Conservation (phyloP, 176 grass and related monocot genomes). For the Musa schizocarpa region DNA sequence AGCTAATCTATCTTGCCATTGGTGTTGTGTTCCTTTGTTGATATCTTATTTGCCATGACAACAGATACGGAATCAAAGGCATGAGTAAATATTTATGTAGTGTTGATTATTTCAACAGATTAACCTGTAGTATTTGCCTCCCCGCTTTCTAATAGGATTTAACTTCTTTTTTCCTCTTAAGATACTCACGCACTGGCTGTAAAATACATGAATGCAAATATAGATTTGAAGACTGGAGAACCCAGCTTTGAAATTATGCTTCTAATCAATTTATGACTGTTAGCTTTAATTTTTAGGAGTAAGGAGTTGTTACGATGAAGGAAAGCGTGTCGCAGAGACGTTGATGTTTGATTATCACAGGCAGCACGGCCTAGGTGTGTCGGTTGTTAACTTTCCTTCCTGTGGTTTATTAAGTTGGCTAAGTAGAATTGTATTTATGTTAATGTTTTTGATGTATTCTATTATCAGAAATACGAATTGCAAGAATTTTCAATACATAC, state of each 20-base stretch:
- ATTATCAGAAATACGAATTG: conserved; percentile 86
- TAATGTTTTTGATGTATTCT: conserved; percentile 11
- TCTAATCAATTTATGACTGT: neutral
- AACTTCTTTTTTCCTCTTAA: too few relatives aligned
- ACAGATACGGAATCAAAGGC: too few relatives aligned
- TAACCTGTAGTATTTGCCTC: too few relatives aligned
- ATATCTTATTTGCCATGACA: too few relatives aligned
- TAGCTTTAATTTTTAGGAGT: conserved; percentile 50
- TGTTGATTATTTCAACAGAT: too few relatives aligned
- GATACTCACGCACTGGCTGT: neutral
- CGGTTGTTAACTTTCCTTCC: conserved; percentile 3
- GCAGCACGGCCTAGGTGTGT: conserved; percentile 92
- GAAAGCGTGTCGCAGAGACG: conserved; percentile 97
- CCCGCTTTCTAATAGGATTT: too few relatives aligned
- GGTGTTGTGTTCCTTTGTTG: too few relatives aligned
- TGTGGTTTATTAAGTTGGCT: neutral
- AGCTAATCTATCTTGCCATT: too few relatives aligned
- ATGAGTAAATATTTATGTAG: too few relatives aligned
- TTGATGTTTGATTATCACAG: conserved; percentile 99
- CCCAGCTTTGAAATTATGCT: neutral
- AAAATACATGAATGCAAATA: neutral
- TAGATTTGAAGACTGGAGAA: neutral
- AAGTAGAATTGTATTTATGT: neutral
- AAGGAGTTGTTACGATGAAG: conserved; percentile 99
- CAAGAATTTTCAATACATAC: conserved; percentile 99